A percentile compares a stretch with the other conserved stretches of the same genome.
Evolutionary conservation across 1,139 yeast genomes (phyloP).

Genomic region (Meyerozyma sp.): DNA sequence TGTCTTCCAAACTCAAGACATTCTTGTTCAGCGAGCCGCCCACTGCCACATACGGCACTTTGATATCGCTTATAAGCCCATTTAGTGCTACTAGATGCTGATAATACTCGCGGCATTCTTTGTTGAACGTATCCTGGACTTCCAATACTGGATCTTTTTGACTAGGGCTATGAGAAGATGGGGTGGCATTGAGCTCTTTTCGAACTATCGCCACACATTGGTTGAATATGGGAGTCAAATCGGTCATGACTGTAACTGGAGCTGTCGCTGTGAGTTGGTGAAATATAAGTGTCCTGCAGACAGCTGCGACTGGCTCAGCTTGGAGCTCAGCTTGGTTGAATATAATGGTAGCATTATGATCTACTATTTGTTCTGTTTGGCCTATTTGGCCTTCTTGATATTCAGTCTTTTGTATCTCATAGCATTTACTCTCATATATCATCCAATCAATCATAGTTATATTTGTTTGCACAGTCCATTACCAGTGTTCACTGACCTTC

Average conservation of each 20-base stretch:
- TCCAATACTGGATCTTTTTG: conserved; percentile 8
- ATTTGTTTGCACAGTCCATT: too few species aligned
- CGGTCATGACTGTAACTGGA: conserved; percentile 33
- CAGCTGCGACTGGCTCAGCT: background rate
- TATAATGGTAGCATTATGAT: too few species aligned
- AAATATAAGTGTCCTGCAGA: background rate
- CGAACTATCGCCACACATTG: conserved; percentile 44
- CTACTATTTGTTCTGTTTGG: too few species aligned
- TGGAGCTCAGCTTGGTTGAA: too few species aligned
- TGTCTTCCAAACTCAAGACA: conserved; percentile 37
- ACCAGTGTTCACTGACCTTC: too few species aligned
- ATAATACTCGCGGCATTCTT: conserved; percentile 46
- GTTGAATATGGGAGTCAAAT: conserved; percentile 47
- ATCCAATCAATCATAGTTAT: too few species aligned
- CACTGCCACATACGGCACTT: conserved; percentile 39
- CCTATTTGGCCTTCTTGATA: too few species aligned
- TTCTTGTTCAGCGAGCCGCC: conserved; percentile 21
- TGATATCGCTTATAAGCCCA: conserved; percentile 33
- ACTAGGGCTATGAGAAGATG: conserved; percentile 3
- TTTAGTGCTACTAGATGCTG: conserved; percentile 33
- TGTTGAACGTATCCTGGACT: conserved; percentile 46
- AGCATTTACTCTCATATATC: background rate
- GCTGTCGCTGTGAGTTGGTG: background rate
- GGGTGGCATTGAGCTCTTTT: conserved; percentile 17
- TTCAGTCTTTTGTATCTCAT: too few species aligned